phyloP scores from a whole-genome alignment of 768 basidiomycete genomes.

The Russula abietina region DNA sequence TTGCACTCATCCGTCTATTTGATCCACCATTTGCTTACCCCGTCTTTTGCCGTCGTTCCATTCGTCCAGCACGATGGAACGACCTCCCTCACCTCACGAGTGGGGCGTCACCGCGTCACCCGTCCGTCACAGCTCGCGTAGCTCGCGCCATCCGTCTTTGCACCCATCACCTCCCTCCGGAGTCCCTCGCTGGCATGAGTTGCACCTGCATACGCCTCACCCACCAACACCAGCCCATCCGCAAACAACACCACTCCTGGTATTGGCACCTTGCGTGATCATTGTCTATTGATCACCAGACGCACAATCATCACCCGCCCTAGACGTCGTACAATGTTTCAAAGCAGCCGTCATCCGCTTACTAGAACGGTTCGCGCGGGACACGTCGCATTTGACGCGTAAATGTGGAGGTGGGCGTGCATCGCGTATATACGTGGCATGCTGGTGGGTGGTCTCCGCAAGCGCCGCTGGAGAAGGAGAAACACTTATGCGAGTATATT shows the following conservation, averaged over 20 bases:
- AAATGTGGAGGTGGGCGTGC: slow-evolving; percentile 60
- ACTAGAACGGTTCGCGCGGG: slow-evolving; percentile 54
- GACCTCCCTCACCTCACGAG: slow-evolving; percentile 36
- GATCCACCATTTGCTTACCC: too few relatives aligned
- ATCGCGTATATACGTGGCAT: slow-evolving; percentile 38
- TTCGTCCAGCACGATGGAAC: too few relatives aligned
- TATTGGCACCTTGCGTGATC: slow-evolving; percentile 27
- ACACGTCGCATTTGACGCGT: slow-evolving; percentile 35
- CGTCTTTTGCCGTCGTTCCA: too few relatives aligned
- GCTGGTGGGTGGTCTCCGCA: too few relatives aligned
- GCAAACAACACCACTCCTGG: not conserved
- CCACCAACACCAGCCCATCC: slow-evolving; percentile 28
- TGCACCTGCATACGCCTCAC: slow-evolving; percentile 56
- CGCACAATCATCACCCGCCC: slow-evolving; percentile 40
- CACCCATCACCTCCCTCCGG: slow-evolving; percentile 54
- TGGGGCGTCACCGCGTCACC: slow-evolving; percentile 72
- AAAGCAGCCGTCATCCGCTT: slow-evolving; percentile 59
- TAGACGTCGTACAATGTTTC: slow-evolving; percentile 57
- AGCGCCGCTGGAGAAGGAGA: not conserved
- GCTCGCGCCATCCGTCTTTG: slow-evolving; percentile 64
- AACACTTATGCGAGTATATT: not conserved
- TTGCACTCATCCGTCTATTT: too few relatives aligned
- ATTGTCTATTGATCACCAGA: slow-evolving; percentile 32
- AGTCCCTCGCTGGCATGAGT: slow-evolving; percentile 71
- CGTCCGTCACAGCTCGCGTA: too few relatives aligned